Evolutionary conservation across 768 basidiomycete genomes (phyloP).

Genomic region (Phylloporus sp.): DNA sequence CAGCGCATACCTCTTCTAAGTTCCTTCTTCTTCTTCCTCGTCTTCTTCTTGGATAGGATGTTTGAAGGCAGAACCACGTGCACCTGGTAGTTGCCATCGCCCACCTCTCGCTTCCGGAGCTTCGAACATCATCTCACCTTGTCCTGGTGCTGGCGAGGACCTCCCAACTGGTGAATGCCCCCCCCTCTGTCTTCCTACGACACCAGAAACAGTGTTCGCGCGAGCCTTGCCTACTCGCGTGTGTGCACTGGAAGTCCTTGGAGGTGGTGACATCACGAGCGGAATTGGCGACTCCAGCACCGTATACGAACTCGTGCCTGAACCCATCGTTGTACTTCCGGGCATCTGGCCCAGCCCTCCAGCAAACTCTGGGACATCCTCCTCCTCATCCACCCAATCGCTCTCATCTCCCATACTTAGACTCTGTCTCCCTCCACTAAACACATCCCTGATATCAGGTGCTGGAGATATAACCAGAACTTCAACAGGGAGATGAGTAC

Average conservation of each 20-base stretch:
- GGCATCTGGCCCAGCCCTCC: slow-evolving; percentile 71
- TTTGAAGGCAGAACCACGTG: slow-evolving; percentile 66
- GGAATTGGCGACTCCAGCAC: slow-evolving; percentile 39
- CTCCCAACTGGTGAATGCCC: slow-evolving; percentile 61
- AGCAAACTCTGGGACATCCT: slow-evolving; percentile 65
- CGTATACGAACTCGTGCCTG: slow-evolving; percentile 23
- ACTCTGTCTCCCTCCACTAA: slow-evolving; percentile 58
- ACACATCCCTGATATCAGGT: slow-evolving; percentile 67
- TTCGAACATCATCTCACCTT: slow-evolving; percentile 44
- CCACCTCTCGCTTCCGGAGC: slow-evolving; percentile 48
- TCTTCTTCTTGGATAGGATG: slow-evolving; percentile 83
- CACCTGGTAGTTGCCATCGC: slow-evolving; percentile 65
- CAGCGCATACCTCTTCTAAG: slow-evolving; percentile 3
- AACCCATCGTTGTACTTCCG: slow-evolving; percentile 25
- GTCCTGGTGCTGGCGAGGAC: slow-evolving; percentile 52
- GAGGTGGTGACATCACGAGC: slow-evolving; percentile 44
- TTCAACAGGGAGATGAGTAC: slow-evolving; percentile 67
- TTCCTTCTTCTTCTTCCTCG: slow-evolving; percentile 71
- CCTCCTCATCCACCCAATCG: slow-evolving; percentile 88
- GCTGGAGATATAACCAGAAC: slow-evolving; percentile 66
- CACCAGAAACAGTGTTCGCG: slow-evolving; percentile 19
- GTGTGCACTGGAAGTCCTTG: slow-evolving; percentile 42
- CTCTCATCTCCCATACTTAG: slow-evolving; percentile 68
- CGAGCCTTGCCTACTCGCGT: slow-evolving; percentile 34
- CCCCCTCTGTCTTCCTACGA: slow-evolving; percentile 40